These are phyloP conservation scores for Trypanosoma vivax DNA, from an alignment of 208 protist genomes.

Conservation along the genomic window DNA sequence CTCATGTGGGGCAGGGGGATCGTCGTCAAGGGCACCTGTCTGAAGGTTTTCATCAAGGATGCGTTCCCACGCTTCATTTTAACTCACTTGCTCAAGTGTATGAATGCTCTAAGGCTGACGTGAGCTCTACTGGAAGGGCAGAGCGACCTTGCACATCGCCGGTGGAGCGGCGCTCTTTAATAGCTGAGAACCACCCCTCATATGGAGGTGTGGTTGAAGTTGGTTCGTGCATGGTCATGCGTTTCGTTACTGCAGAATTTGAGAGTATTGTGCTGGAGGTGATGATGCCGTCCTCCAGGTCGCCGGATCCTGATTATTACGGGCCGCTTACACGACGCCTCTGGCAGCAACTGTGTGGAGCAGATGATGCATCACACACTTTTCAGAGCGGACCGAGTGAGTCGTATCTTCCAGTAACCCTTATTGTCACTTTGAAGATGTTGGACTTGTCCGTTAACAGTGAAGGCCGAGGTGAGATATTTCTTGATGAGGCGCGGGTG, in stretches of 20 bases:
- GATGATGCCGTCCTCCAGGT: slow-evolving; percentile 10
- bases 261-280: slow-evolving; percentile 19
- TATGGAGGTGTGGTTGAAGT: too few relatives aligned
- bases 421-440: slow-evolving; percentile 15
- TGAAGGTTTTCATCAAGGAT: too few relatives aligned
- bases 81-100: too few relatives aligned
- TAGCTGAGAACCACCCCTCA: too few relatives aligned
- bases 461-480: slow-evolving; percentile 14
- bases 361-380: slow-evolving; percentile 1
- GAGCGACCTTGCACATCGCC: too few relatives aligned
- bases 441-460: slow-evolving; percentile 18
- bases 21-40: neutral
- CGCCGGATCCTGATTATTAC: slow-evolving; percentile 20
- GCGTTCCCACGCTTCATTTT: too few relatives aligned
- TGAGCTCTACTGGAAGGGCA: too few relatives aligned
- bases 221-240: slow-evolving; percentile 20
- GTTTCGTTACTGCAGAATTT: slow-evolving; percentile 17
- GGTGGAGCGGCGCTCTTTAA: too few relatives aligned
- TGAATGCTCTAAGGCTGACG: too few relatives aligned
- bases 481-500: slow-evolving; percentile 12
- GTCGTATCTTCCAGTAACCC: slow-evolving; percentile 19
- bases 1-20: neutral
- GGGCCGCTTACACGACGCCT: slow-evolving; percentile 20
- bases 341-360: slow-evolving; percentile 15
- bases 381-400: neutral